phyloP scores from a whole-genome alignment of 495 filamentous ascomycete species.

The Penicillium tannophilum region DNA sequence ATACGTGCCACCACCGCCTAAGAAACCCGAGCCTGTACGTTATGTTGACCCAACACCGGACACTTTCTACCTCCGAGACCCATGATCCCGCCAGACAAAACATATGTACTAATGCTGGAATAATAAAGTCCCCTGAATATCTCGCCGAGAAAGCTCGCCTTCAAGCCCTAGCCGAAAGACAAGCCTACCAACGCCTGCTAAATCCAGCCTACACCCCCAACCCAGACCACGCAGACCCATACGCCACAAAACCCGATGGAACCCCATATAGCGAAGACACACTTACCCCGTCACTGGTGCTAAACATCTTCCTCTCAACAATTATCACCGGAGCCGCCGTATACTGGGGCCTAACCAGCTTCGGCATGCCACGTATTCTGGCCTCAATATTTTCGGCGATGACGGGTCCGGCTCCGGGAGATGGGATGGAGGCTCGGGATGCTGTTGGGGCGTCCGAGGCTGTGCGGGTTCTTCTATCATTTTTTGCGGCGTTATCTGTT shows the following conservation, averaged over 20 bases:
- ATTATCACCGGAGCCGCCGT: constrained; percentile 49
- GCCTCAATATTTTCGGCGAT: constrained; percentile 57
- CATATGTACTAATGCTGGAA: neutral
- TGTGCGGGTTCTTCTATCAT: constrained; percentile 41
- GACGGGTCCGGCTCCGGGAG: constrained; percentile 52
- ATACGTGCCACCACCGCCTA: constrained; percentile 74
- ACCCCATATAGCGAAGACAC: constrained; percentile 22
- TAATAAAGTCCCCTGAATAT: constrained; percentile 77
- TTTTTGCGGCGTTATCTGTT: constrained; percentile 56
- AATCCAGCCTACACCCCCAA: constrained; percentile 40
- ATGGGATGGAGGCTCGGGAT: constrained; percentile 7
- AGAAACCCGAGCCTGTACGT: constrained; percentile 77
- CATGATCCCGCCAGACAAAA: no score
- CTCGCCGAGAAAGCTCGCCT: constrained; percentile 86
- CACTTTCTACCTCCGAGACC: no score
- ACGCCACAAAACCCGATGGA: constrained; percentile 7
- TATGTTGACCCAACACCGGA: neutral
- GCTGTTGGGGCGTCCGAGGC: constrained; percentile 35
- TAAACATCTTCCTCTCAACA: constrained; percentile 52
- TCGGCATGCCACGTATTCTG: constrained; percentile 49
- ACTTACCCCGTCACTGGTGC: constrained; percentile 46
- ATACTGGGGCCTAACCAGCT: constrained; percentile 54
- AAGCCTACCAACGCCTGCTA: constrained; percentile 76
- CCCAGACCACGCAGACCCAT: constrained; percentile 47
- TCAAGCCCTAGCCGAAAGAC: constrained; percentile 74